These are phyloP conservation scores for Circinella umbellata DNA, from an alignment of 371 early-diverging fungal genomes.

Conservation along the genomic window DNA sequence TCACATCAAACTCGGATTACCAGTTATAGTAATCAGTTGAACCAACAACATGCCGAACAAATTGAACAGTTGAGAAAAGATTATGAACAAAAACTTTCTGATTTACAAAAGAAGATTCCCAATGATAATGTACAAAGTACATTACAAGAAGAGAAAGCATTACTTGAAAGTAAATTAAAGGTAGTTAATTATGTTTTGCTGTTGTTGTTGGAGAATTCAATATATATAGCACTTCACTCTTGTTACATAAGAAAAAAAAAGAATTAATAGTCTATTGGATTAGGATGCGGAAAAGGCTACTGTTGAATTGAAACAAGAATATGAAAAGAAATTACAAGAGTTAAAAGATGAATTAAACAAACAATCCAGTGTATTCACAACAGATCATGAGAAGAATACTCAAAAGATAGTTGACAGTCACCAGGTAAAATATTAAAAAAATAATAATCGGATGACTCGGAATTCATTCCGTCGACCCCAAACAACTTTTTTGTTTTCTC, in stretches of 20 bases:
- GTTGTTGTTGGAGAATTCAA: no score
- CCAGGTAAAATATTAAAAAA: slow-evolving; percentile 8
- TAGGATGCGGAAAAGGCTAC: slow-evolving; percentile 9
- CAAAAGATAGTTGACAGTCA: slow-evolving; percentile 14
- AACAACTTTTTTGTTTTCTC: no score
- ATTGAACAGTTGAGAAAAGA: slow-evolving; percentile 15
- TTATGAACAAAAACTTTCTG: slow-evolving; percentile 18
- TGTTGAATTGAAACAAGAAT: background rate
- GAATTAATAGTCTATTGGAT: background rate
- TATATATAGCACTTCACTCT: background rate
- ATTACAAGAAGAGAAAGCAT: slow-evolving; percentile 6
- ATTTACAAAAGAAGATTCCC: slow-evolving; percentile 13
- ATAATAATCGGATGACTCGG: background rate
- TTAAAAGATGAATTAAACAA: background rate
- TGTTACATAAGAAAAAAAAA: background rate
- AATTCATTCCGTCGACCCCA: background rate
- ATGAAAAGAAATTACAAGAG: background rate
- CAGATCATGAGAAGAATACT: slow-evolving; percentile 5
- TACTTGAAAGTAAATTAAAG: slow-evolving; percentile 20
- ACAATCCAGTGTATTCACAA: background rate
- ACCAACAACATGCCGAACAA: slow-evolving; percentile 23
- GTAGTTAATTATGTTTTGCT: background rate
- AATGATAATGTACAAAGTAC: slow-evolving; percentile 14
- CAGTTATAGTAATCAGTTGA: slow-evolving; percentile 22
- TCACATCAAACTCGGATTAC: slow-evolving; percentile 27